A percentile compares a stretch with the other conserved stretches of the same genome.
phyloP scores from a whole-genome alignment of 2,329 filamentous ascomycete genomes.

The Fusarium heterosporum region DNA sequence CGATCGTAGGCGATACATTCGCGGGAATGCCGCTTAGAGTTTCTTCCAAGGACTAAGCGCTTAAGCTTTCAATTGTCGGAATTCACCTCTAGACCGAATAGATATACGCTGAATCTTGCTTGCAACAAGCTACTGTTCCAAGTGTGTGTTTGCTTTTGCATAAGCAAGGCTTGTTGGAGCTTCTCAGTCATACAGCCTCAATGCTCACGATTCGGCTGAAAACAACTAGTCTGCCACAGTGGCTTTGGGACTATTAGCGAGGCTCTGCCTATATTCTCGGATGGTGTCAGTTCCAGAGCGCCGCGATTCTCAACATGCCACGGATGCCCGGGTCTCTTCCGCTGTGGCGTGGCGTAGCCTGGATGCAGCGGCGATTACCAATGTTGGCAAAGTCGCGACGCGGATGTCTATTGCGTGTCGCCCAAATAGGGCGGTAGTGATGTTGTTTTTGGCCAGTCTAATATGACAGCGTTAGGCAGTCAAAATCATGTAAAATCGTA shows the following conservation, averaged over 20 bases:
- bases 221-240: conserved; percentile 22
- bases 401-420: background rate
- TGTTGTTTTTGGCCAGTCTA: conserved; percentile 7
- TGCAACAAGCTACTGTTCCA: background rate
- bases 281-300: conserved; percentile 21
- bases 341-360: conserved; percentile 29
- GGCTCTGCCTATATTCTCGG: conserved; percentile 20
- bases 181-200: conserved; percentile 32
- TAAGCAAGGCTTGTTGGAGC: conserved; percentile 18
- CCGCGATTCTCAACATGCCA: conserved; percentile 17
- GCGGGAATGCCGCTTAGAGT: conserved; percentile 33
- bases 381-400: conserved; percentile 23
- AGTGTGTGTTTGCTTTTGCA: conserved; percentile 1
- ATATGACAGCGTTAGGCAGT: conserved; percentile 6
- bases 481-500: conserved; percentile 81
- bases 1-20: conserved; percentile 4
- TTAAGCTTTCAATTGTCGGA: background rate
- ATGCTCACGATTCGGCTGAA: conserved; percentile 2
- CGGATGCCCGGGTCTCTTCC: conserved; percentile 15
- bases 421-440: conserved; percentile 1
- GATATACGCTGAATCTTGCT: background rate
- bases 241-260: conserved; percentile 9
- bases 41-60: conserved; percentile 9
- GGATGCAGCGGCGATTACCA: conserved; percentile 30
- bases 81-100: conserved; percentile 4